Conservation (phyloP, 2,329 filamentous ascomycete species). For the Mariannaea sp. region DNA sequence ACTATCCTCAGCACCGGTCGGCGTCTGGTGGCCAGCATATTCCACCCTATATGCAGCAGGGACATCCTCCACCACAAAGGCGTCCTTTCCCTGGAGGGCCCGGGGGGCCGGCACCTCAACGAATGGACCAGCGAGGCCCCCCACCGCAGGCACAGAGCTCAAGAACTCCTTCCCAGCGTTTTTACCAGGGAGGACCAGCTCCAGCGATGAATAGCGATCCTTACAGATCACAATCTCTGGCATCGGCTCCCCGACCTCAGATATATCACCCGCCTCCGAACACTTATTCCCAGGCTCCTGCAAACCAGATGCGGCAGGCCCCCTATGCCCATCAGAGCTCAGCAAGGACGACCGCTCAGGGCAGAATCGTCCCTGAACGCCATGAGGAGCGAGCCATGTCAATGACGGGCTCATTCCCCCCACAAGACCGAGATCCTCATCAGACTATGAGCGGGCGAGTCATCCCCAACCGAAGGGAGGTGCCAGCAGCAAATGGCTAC, state of each 20-base stretch:
- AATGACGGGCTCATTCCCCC: slow-evolving; percentile 75
- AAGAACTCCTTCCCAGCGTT: slow-evolving; percentile 58
- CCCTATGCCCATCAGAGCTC: slow-evolving; percentile 68
- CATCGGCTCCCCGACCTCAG: slow-evolving; percentile 72
- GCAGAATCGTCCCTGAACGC: slow-evolving; percentile 86
- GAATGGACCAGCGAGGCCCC: slow-evolving; percentile 65
- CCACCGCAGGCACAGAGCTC: slow-evolving; percentile 48
- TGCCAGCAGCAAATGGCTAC: slow-evolving; percentile 45
- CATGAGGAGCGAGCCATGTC: slow-evolving; percentile 96
- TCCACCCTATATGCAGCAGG: slow-evolving; percentile 52
- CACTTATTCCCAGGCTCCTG: slow-evolving; percentile 64
- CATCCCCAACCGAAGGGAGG: slow-evolving; percentile 72
- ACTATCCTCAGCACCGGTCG: slow-evolving; percentile 59
- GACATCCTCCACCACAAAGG: slow-evolving; percentile 43
- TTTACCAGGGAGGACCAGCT: slow-evolving; percentile 62
- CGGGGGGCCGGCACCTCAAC: slow-evolving; percentile 59
- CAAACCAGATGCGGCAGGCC: slow-evolving; percentile 78
- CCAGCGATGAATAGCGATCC: slow-evolving; percentile 82
- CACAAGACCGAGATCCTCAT: slow-evolving; percentile 76
- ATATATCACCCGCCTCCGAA: slow-evolving; percentile 69
- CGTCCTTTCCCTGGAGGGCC: slow-evolving; percentile 51
- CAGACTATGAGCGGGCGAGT: slow-evolving; percentile 94
- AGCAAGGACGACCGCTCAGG: slow-evolving; percentile 86
- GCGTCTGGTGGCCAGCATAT: slow-evolving; percentile 55
- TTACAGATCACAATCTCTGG: slow-evolving; percentile 92